A percentile compares a stretch with the other conserved stretches of the same genome.
phyloP scores from a whole-genome alignment of 352 stramenopile species.

The Globisporangium barbulae region DNA sequence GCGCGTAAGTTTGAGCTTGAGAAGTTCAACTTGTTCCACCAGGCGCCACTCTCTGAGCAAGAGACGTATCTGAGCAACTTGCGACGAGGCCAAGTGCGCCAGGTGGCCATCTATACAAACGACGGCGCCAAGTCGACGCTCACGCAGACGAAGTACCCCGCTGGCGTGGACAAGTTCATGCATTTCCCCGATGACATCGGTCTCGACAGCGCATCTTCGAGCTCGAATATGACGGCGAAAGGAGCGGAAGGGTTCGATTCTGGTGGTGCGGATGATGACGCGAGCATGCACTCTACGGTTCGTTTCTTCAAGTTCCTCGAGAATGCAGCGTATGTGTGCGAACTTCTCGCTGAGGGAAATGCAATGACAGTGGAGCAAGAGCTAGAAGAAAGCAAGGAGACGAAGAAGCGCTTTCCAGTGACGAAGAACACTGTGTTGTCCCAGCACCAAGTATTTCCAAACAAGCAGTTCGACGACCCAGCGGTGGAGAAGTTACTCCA shows the following conservation, averaged over 20 bases:
- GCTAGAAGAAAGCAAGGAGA: slow-evolving; percentile 11
- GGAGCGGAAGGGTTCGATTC: not conserved
- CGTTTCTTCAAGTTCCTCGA: slow-evolving; percentile 67
- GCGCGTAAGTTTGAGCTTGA: slow-evolving; percentile 60
- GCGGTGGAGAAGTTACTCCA: slow-evolving; percentile 30
- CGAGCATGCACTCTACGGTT: slow-evolving; percentile 27
- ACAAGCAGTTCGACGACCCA: slow-evolving; percentile 29
- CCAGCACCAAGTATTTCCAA: slow-evolving; percentile 33
- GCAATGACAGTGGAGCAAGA: slow-evolving; percentile 23
- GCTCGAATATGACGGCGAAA: slow-evolving; percentile 8
- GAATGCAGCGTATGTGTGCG: slow-evolving; percentile 51
- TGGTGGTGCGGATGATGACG: slow-evolving; percentile 18
- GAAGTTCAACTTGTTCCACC: slow-evolving; percentile 65
- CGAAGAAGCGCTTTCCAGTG: slow-evolving; percentile 11
- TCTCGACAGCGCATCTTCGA: slow-evolving; percentile 31
- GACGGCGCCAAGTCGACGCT: slow-evolving; percentile 44
- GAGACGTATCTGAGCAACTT: slow-evolving; percentile 55
- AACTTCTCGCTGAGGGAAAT: slow-evolving; percentile 55
- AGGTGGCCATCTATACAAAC: slow-evolving; percentile 57
- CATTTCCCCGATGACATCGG: slow-evolving; percentile 77
- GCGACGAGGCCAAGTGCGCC: slow-evolving; percentile 42
- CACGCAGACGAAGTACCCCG: slow-evolving; percentile 51
- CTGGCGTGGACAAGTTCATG: slow-evolving; percentile 50
- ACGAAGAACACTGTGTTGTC: slow-evolving; percentile 13
- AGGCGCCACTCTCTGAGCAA: slow-evolving; percentile 49